Evolutionary conservation across 1,284 basidiomycete species (phyloP), one percentile per base, ranked within the genome.

Genomic region (Ustilago vetiveriae): DNA sequence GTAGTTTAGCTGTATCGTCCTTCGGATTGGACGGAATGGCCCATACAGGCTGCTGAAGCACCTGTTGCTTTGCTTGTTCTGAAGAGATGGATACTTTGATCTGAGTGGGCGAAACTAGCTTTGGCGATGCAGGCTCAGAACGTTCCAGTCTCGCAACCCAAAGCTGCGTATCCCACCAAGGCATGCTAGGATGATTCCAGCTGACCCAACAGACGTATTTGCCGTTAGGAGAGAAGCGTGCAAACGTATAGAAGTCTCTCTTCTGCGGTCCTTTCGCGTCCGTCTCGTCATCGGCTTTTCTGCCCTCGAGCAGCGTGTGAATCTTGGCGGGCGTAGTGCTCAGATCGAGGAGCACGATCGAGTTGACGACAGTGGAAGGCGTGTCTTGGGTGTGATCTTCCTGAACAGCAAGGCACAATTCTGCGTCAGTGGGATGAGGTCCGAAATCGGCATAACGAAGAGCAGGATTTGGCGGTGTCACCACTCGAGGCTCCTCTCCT

Each of bases 131-230:
- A 5, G 55, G 50, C 7, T 58, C 23, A 1, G 55, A 53, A 9
- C 45, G 24, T 6, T 59, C 65, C 24, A 86, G 76, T 11, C 84
- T 35, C 0, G 86, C 88, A 22, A 89, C 80, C 70, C 85, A 84
- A 33, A 92, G 83, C 72, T 88, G 84, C 0, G 87, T 85, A 17
- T 88, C 88, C 72, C 90, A 88, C 88, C 90, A 92, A 19, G 90
- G 90, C 91, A 92, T 92, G 74, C 90, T 87, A 0, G 91, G 91
- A 65, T 84, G 82, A 29, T 78, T 74, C 90, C 90, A 92, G 59
- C 89, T 85, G 42, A 88, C 84, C 88, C 89, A 92, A 3, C 86
- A 86, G 17, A 92, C 72, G 38, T 85, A 85, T 19, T 82, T 84
- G 1, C 90, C 91, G 69, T 90, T 87, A 0, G 89, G 86, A 21